These are phyloP conservation scores for Leccinum uliginosum DNA, from an alignment of 768 basidiomycete genomes.

Conservation along the genomic window DNA sequence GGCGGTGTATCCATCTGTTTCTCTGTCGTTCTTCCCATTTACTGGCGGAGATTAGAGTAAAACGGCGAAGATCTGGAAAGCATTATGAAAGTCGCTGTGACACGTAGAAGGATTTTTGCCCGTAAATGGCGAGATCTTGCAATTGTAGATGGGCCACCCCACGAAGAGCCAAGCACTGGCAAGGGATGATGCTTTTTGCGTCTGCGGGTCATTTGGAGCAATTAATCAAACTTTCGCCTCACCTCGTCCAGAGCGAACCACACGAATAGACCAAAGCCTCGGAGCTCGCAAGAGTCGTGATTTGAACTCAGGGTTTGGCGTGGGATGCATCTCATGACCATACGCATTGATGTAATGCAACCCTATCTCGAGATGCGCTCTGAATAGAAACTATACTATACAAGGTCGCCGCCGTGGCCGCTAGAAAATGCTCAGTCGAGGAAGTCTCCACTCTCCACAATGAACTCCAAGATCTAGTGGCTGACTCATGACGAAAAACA, in stretches of 20 bases:
- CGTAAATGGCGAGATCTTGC: slow-evolving; percentile 66
- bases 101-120: slow-evolving; percentile 83
- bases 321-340: slow-evolving; percentile 85
- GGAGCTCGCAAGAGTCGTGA: slow-evolving; percentile 54
- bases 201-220: slow-evolving; percentile 3
- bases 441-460: slow-evolving; percentile 75
- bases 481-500: slow-evolving; percentile 53
- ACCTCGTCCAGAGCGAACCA: slow-evolving; percentile 95
- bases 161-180: slow-evolving; percentile 77
- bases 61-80: not conserved
- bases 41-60: slow-evolving; percentile 44
- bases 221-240: slow-evolving; percentile 12
- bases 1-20: slow-evolving; percentile 82
- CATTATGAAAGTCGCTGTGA: slow-evolving; percentile 35
- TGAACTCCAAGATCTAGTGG: slow-evolving; percentile 79
- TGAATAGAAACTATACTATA: no score
- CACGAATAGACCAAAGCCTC: slow-evolving; percentile 86
- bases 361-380: slow-evolving; percentile 43
- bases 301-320: slow-evolving; percentile 79
- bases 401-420: slow-evolving; percentile 73
- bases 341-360: slow-evolving; percentile 89
- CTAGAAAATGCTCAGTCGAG: slow-evolving; percentile 84
- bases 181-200: slow-evolving; percentile 74
- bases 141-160: slow-evolving; percentile 75
- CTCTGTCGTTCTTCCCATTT: slow-evolving; percentile 84